These are phyloP conservation scores for Neonectria neomacrospora DNA, from an alignment of 2,329 filamentous ascomycete genomes.

Conservation along the genomic window DNA sequence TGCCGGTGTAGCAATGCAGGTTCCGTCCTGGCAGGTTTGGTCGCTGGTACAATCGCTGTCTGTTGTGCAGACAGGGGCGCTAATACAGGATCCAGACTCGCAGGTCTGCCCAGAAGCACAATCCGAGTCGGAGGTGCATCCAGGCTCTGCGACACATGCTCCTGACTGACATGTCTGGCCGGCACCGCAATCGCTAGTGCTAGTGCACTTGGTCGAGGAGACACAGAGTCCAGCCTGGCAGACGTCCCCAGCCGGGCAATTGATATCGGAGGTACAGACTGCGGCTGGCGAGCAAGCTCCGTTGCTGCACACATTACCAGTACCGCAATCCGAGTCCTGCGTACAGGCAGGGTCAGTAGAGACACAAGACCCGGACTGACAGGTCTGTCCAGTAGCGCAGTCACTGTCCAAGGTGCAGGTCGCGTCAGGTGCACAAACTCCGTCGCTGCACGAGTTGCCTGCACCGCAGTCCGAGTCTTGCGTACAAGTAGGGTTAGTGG, in stretches of 20 bases:
- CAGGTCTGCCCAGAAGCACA: conserved; percentile 4
- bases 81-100: neutral
- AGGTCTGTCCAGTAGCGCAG: neutral
- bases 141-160: neutral
- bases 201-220: neutral
- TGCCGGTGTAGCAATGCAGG: neutral
- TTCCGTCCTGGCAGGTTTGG: neutral
- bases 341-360: neutral
- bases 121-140: neutral
- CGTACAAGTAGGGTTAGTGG: neutral
- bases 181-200: neutral
- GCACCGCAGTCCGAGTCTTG: neutral
- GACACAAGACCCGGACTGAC: neutral
- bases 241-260: neutral
- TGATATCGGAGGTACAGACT: neutral
- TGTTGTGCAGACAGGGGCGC: neutral
- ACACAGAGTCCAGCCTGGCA: neutral
- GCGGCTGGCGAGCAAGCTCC: neutral
- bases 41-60: neutral
- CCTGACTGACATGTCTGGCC: conserved; percentile 7
- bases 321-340: neutral
- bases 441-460: neutral
- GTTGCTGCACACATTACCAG: neutral
- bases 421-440: neutral
- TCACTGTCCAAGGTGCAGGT: neutral